Base-by-base conservation (phyloP, 2,329 filamentous ascomycete genomes). In the Pseudocercospora crystallina region DNA sequence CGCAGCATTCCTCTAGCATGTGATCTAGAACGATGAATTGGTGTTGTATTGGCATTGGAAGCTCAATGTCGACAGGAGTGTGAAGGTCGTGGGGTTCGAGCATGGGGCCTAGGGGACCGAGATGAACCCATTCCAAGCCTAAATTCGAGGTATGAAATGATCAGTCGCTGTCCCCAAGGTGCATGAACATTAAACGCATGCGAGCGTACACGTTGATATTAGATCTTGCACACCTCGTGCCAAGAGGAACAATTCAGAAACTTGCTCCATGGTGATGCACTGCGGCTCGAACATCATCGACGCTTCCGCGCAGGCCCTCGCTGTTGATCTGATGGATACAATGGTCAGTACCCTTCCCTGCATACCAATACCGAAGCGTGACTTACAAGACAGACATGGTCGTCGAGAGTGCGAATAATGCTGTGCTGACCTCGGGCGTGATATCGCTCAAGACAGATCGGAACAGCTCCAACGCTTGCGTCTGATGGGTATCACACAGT, bases 401-500 rank as follows among this genome's bases (percentile, higher is more conserved):
- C 5, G 51, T 48, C 5, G 58, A 41, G 8, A 56, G 41, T 3
- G 61, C 61, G 39, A 64, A 62, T 29, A 64, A 40, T 9, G 59
- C 57, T 11, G 46, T 51, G 11, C 51, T 55, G 11, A 56, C 49
- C 7, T 61, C 56, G 11, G 44, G 43, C 9, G 54, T 57, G 30
- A 62, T 49, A n/a, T 48, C 45, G 13, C 49, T 54, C 26, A 65
- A 44, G 1, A 60, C 55, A 3, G 49, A 41, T 5, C 58, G 58
- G 46, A 61, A 61, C 20, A 50, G 38, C 8, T 54, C 46, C 5
- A 65, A 31, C 10, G 62, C 61, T 8, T 58, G 54, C 11, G 56
- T 49, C 31, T 65, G 62, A 37, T 63, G 61, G 32, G 57, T 61
- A 48, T 62, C 61, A 41, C 51, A 57, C 8, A 60, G 17, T 2